A percentile compares a stretch with the other conserved stretches of the same genome.
Evolutionary conservation across 2,329 filamentous ascomycete species (phyloP).

Genomic region (Fusarium sp.): DNA sequence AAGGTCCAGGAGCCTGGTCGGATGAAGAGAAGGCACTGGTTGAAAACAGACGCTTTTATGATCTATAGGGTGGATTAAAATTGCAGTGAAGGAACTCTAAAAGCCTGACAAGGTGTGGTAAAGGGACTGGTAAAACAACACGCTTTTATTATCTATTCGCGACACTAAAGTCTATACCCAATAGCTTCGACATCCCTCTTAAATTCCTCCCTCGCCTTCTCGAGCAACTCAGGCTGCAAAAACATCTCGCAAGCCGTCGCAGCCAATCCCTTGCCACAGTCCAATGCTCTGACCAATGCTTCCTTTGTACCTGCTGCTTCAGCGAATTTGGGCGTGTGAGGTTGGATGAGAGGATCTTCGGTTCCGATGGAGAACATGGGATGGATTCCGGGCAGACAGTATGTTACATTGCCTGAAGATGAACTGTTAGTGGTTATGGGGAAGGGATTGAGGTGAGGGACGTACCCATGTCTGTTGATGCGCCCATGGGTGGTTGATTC

Average conservation of each 20-base stretch:
- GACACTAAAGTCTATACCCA: constrained; percentile 15
- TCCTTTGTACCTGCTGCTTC: constrained; percentile 28
- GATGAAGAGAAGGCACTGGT: too few species aligned
- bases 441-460: too few species aligned
- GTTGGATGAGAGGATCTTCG: constrained; percentile 30
- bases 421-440: too few species aligned
- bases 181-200: constrained; percentile 14
- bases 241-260: constrained; percentile 37
- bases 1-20: too few species aligned
- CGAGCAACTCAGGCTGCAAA: not conserved
- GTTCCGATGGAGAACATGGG: constrained; percentile 41
- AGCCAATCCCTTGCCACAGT: constrained; percentile 38
- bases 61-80: too few species aligned
- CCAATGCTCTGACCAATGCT: constrained; percentile 30
- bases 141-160: not conserved
- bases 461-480: constrained; percentile 43
- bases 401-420: constrained; percentile 42
- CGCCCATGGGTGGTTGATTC: constrained; percentile 33
- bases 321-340: constrained; percentile 36
- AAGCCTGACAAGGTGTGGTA: too few species aligned
- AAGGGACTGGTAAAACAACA: too few species aligned
- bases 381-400: constrained; percentile 36
- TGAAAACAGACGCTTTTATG: too few species aligned
- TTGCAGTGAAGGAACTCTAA: too few species aligned
- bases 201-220: constrained; percentile 29